phyloP scores from a whole-genome alignment of 768 basidiomycete genomes.

The Hysterangium stoloniferum region DNA sequence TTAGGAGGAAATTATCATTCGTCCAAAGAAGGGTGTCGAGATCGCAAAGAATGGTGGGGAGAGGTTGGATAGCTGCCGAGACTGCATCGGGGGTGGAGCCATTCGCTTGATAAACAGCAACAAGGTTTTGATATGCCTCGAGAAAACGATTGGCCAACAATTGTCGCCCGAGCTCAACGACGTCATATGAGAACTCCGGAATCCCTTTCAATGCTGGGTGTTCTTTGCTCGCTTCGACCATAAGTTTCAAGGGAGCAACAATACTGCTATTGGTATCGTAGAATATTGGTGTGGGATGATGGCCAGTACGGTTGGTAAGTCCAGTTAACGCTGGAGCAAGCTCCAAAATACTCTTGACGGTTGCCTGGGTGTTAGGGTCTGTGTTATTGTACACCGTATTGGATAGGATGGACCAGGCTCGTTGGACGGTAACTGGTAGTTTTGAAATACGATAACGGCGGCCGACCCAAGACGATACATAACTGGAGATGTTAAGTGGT shows the following conservation, averaged over 20 bases:
- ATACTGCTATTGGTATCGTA: conserved; percentile 29
- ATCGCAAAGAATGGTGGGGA: conserved; percentile 25
- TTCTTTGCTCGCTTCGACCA: conserved; percentile 15
- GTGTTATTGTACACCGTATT: conserved; percentile 33
- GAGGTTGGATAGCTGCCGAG: conserved; percentile 19
- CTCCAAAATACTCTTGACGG: conserved; percentile 32
- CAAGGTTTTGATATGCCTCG: conserved; percentile 25
- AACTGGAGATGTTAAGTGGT: conserved; percentile 25
- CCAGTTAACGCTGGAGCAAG: conserved; percentile 28
- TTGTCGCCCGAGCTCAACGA: conserved; percentile 33
- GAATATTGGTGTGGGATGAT: conserved; percentile 27
- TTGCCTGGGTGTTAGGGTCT: conserved; percentile 25
- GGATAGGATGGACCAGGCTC: conserved; percentile 32
- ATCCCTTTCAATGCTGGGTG: conserved; percentile 15
- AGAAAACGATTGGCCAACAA: conserved; percentile 33
- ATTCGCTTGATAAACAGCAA: conserved; percentile 22
- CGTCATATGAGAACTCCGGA: conserved; percentile 32
- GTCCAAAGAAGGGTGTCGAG: conserved; percentile 29
- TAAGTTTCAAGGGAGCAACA: conserved; percentile 3
- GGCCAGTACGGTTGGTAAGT: conserved; percentile 26
- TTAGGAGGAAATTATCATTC: conserved; percentile 26
- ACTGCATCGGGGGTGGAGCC: conserved; percentile 18
- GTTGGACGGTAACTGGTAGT: conserved; percentile 20
- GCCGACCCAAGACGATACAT: conserved; percentile 27
- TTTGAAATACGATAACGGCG: conserved; percentile 27